Percentiles rank a stretch among this genome's conserved stretches.
These are phyloP conservation scores for Boechera retrofracta DNA, from an alignment of 345 rosid genomes.

Conservation along the genomic window DNA sequence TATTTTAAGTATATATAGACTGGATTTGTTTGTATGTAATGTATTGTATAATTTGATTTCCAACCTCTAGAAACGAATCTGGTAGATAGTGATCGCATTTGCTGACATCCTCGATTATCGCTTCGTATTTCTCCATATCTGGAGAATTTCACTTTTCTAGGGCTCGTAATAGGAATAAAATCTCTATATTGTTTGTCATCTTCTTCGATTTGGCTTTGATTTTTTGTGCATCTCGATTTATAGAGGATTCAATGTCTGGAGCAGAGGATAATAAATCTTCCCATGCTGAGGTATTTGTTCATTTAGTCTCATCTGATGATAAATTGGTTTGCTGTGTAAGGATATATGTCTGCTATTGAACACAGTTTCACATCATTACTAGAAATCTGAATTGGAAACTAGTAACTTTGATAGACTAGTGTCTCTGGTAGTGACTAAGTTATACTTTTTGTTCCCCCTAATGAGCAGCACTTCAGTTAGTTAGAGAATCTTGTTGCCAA, in stretches of 20 bases:
- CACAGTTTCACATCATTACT: constrained; percentile 1
- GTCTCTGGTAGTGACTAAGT: neutral
- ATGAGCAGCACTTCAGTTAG: neutral
- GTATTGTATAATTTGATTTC: neutral
- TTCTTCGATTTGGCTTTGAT: neutral
- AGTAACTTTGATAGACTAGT: constrained; percentile 19
- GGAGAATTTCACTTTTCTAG: neutral
- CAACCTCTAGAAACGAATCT: neutral
- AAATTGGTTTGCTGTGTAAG: neutral
- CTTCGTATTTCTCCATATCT: neutral
- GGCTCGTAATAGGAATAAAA: neutral
- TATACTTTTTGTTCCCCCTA: neutral
- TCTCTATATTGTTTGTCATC: neutral
- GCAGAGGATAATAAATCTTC: constrained; percentile 57
- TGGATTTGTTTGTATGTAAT: neutral
- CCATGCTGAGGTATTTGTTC: constrained; percentile 57
- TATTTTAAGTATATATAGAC: neutral
- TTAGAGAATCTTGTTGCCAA: neutral
- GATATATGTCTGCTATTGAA: neutral
- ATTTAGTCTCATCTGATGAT: neutral
- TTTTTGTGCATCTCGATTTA: neutral
- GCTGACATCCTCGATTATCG: constrained; percentile 2
- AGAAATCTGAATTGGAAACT: neutral
- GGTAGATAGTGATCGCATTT: constrained; percentile 16
- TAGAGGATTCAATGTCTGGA: constrained; percentile 55